Conservation (phyloP, 176 grass and related monocot genomes). For the Elymus sibiricus region DNA sequence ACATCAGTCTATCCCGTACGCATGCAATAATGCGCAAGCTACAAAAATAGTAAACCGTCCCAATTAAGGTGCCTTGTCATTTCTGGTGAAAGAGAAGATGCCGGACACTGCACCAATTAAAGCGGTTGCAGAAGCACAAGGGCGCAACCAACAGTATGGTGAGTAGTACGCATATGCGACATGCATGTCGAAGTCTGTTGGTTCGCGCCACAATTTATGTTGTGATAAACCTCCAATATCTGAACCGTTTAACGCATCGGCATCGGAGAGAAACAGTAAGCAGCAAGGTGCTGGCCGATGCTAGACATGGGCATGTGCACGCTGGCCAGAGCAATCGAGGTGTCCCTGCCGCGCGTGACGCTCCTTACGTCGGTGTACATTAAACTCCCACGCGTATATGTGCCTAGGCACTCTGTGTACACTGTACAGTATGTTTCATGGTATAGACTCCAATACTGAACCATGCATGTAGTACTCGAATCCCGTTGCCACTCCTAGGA, state of each 20-base stretch:
- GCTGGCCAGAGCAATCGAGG: not conserved
- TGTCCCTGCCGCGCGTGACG: not conserved
- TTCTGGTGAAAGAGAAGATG: slow-evolving; percentile 22
- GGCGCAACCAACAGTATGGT: not conserved
- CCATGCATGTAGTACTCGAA: not conserved
- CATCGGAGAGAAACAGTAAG: not conserved
- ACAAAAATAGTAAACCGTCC: not conserved
- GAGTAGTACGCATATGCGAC: not conserved
- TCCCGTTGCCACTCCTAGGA: not conserved
- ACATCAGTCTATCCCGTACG: not conserved
- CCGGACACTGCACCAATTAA: not conserved
- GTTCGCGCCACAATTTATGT: not conserved
- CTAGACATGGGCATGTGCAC: too few species aligned
- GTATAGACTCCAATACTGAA: not conserved
- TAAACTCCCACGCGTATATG: not conserved
- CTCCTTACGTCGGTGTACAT: not conserved
- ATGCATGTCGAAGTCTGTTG: not conserved
- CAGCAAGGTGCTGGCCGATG: too few species aligned
- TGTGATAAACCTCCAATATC: not conserved
- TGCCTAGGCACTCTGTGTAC: not conserved
- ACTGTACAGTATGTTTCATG: not conserved
- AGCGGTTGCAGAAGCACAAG: not conserved
- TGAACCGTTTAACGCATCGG: too few species aligned
- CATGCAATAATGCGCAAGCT: slow-evolving; percentile 32
- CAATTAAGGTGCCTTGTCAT: slow-evolving; percentile 14